These are phyloP conservation scores for Phytophthora litchii DNA, from an alignment of 352 stramenopile species.

Conservation along the genomic window DNA sequence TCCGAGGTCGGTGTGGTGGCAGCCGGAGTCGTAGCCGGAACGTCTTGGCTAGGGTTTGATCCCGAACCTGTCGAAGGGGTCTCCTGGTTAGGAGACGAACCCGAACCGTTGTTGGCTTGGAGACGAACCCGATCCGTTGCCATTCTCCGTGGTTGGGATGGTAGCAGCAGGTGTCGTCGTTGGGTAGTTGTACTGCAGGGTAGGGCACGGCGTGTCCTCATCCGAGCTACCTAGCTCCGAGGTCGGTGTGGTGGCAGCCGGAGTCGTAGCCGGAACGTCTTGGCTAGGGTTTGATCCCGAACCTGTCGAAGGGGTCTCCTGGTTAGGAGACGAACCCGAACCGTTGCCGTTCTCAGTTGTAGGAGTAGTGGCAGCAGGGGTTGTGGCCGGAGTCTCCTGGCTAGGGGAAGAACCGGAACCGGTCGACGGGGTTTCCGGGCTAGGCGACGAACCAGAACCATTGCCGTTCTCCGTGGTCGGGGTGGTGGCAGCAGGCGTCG, in stretches of 20 bases:
- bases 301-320: constrained; percentile 4
- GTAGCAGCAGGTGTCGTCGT: not conserved
- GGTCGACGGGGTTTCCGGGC: not conserved
- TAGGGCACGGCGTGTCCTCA: no score
- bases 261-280: constrained; percentile 1
- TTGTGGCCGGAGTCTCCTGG: not conserved
- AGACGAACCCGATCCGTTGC: not conserved
- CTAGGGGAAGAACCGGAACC: not conserved
- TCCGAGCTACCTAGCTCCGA: not conserved
- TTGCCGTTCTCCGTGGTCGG: constrained; percentile 1
- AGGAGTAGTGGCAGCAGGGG: constrained; percentile 5
- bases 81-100: not conserved
- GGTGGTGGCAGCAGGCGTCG: constrained; percentile 1
- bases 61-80: not conserved
- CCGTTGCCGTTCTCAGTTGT: constrained; percentile 2
- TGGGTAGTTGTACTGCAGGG: not conserved
- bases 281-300: constrained; percentile 7
- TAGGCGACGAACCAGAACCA: not conserved
- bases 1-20: not conserved
- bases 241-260: not conserved
- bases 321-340: constrained; percentile 4
- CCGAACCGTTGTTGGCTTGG: not conserved
- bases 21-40: constrained; percentile 2
- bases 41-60: constrained; percentile 1
- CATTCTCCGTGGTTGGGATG: no score